Evolutionary conservation across 164 flowering plant species (phyloP).

Genomic region (Annona cherimola): DNA sequence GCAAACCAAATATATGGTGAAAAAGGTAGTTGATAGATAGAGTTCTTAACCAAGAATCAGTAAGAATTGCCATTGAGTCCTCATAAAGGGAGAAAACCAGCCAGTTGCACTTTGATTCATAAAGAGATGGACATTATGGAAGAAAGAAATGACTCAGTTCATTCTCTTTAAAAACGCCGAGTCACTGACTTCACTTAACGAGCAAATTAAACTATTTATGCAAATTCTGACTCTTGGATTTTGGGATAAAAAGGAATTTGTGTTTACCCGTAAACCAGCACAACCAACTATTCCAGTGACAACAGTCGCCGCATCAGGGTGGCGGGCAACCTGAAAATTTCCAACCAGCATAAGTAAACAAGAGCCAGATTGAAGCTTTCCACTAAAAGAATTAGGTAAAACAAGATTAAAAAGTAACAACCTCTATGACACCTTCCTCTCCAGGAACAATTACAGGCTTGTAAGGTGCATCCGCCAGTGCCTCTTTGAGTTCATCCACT

Average conservation of each 20-base stretch:
- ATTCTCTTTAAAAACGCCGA: not conserved
- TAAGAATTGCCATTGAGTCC: no score
- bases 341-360: not conserved
- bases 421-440: constrained; percentile 90
- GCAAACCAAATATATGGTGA: not conserved
- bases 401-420: constrained; percentile 34
- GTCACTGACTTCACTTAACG: not conserved
- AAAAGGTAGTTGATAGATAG: not conserved
- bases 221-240: no score
- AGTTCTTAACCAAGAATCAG: not conserved
- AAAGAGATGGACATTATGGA: not conserved
- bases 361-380: not conserved
- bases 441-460: constrained; percentile 96
- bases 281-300: constrained; percentile 99
- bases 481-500: constrained; percentile 74
- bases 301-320: constrained; percentile 91
- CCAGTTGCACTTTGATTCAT: not conserved
- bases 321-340: constrained; percentile 84
- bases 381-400: constrained; percentile 5
- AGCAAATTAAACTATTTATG: not conserved
- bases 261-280: constrained; percentile 82
- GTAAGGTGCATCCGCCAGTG: constrained; percentile 69
- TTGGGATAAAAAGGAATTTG: not conserved
- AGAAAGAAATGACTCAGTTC: not conserved
- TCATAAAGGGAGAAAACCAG: not conserved